phyloP scores from a whole-genome alignment of 176 grass and related monocot species.

The Rhipidocladum racemiflorum region DNA sequence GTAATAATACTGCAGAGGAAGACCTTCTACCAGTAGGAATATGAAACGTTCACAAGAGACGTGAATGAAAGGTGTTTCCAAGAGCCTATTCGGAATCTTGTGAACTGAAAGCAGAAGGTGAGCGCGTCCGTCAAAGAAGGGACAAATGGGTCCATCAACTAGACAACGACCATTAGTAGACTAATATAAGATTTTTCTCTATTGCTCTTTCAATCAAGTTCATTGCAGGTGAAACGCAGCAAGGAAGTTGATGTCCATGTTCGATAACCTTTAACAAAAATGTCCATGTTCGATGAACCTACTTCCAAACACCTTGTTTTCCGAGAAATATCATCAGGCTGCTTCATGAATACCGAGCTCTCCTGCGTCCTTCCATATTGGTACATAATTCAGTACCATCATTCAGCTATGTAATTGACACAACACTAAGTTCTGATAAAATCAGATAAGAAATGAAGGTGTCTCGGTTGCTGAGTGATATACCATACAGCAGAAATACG shows the following conservation, averaged over 20 bases:
- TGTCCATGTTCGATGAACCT: slow-evolving; percentile 30
- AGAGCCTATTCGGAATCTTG: slow-evolving; percentile 7
- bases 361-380: not conserved
- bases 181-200: not conserved
- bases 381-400: not conserved
- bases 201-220: not conserved
- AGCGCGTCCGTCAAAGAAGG: not conserved
- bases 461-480: not conserved
- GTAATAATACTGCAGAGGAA: not conserved
- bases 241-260: not conserved
- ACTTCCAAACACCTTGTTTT: not conserved
- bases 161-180: slow-evolving; percentile 23
- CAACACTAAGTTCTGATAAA: not conserved
- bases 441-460: not conserved
- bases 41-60: slow-evolving; percentile 3
- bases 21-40: slow-evolving; percentile 22
- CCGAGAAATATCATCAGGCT: not conserved
- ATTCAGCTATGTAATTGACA: not conserved
- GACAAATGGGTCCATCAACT: not conserved
- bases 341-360: not conserved
- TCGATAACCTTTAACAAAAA: slow-evolving; percentile 21
- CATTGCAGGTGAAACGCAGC: slow-evolving; percentile 5
- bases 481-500: not conserved
- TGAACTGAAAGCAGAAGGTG: not conserved
- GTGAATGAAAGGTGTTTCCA: slow-evolving; percentile 15